phyloP scores from a whole-genome alignment of 805 yeast species.

The Hanseniaspora vineae region DNA sequence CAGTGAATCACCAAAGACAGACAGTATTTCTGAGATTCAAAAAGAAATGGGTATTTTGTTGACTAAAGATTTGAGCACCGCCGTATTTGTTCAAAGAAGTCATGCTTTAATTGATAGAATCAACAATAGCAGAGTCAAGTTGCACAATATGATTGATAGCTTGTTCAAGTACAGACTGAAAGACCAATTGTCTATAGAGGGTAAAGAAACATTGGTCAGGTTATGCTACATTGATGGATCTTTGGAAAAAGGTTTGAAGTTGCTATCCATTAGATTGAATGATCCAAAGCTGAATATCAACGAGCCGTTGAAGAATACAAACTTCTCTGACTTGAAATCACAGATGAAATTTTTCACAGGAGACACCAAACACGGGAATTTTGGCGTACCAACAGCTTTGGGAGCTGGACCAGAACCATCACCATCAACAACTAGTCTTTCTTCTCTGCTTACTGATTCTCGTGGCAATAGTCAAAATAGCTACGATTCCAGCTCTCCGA shows the following conservation, averaged over 20 bases:
- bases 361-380: background rate
- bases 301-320: background rate
- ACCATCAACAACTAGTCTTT: too few species aligned
- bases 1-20: constrained; percentile 11
- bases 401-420: background rate
- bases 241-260: constrained; percentile 38
- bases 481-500: too few species aligned
- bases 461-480: too few species aligned
- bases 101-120: constrained; percentile 26
- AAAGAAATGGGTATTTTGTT: constrained; percentile 30
- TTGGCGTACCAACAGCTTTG: background rate
- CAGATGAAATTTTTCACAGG: constrained; percentile 4
- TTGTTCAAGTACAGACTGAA: constrained; percentile 44
- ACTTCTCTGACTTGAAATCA: constrained; percentile 1
- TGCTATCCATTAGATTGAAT: constrained; percentile 16
- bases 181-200: constrained; percentile 48
- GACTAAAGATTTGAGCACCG: constrained; percentile 24
- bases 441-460: too few species aligned
- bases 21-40: constrained; percentile 49
- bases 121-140: constrained; percentile 23
- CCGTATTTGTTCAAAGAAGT: constrained; percentile 9
- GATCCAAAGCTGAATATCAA: constrained; percentile 9
- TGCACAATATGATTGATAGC: constrained; percentile 40
- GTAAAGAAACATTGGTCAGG: constrained; percentile 66
- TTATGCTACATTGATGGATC: constrained; percentile 62